Percentiles rank a stretch among this genome's conserved stretches.
Conservation (phyloP, 306 rosid species). For the Trifolium subterraneum region DNA sequence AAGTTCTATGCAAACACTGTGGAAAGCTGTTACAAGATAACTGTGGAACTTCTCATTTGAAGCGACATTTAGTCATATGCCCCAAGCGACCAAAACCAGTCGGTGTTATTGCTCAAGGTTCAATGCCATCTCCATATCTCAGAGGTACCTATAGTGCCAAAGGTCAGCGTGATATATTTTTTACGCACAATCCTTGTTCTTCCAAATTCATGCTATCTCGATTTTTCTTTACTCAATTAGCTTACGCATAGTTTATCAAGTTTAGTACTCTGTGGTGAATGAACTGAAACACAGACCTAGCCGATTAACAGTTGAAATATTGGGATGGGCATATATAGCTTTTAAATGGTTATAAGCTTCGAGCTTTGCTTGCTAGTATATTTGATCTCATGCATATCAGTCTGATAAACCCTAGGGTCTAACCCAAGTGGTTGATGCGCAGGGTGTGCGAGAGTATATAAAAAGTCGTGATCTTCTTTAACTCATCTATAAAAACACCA, state of each 20-base stretch:
- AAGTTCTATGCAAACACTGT: conserved; percentile 55
- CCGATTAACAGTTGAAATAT: conserved; percentile 4
- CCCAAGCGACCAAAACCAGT: conserved; percentile 53
- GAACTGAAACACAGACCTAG: neutral
- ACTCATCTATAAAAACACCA: neutral
- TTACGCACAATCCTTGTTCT: neutral
- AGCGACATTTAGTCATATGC: conserved; percentile 56
- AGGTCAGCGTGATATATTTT: conserved; percentile 25
- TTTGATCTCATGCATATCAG: neutral
- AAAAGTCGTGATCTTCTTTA: neutral
- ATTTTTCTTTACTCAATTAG: conserved; percentile 10
- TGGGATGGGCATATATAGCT: neutral
- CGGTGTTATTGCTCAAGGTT: conserved; percentile 42
- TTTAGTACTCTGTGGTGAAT: conserved; percentile 23
- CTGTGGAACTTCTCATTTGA: conserved; percentile 64
- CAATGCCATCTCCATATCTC: conserved; percentile 26
- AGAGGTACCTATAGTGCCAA: conserved; percentile 31
- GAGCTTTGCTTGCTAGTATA: neutral
- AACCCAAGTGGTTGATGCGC: neutral
- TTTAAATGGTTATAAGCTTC: neutral
- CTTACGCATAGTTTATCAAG: conserved; percentile 6
- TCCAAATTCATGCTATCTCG: conserved; percentile 30
- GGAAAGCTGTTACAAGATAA: conserved; percentile 56
- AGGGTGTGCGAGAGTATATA: neutral
- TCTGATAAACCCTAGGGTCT: neutral